Base-by-base conservation (phyloP, 495 filamentous ascomycete genomes). In the Daldinia grandis region DNA sequence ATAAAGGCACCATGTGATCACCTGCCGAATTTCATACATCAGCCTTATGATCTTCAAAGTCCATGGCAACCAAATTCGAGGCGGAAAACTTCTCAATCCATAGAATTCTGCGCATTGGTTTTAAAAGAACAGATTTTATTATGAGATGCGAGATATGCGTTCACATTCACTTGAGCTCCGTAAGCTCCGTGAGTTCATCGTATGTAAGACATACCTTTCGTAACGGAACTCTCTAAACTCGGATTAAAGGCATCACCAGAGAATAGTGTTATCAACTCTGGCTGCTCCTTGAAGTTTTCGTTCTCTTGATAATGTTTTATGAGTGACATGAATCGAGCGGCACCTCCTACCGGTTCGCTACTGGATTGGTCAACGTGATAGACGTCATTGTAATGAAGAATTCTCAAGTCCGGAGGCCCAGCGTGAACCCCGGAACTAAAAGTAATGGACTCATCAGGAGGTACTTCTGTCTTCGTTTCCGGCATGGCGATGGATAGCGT, bases 201-300 rank as follows among this genome's bases (percentile, higher is more conserved):
- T 17, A 12, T 54, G 27, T 15, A 12, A 59, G 47, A 55, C 71
- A 54, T 79, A 79, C 93, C 93, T 80, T 96, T 96, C 1, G 93
- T 97, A 4, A 96, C 87, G 7, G 90, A 90, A 67, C 89, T 92
- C 78, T 97, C 93, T 54, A 97, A 78, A 66, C 90, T 93, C 0
- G 94, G 94, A 76, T 97, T 97, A 80, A 94, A 97, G 3, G 90
- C 92, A 85, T 97, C 94, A 37, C 94, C 93, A 8, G 92, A 95
- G 80, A 97, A 97, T 68, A 97, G 84, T 6, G 92, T 95, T 8
- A 96, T 77, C 10, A 93, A 80, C 15, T 86, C 78, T 5, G 92
- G 84, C 68, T 91, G 90, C 7, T 78, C 85, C 21, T 80, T 74
- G 74, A 86, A 95, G 21, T 78, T 79, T 12, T 84, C 76, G 54